Evolutionary conservation across 108 stramenopile genomes (phyloP), one percentile per base, ranked within the genome.

Genomic region (Cyclotella kingstonii): DNA sequence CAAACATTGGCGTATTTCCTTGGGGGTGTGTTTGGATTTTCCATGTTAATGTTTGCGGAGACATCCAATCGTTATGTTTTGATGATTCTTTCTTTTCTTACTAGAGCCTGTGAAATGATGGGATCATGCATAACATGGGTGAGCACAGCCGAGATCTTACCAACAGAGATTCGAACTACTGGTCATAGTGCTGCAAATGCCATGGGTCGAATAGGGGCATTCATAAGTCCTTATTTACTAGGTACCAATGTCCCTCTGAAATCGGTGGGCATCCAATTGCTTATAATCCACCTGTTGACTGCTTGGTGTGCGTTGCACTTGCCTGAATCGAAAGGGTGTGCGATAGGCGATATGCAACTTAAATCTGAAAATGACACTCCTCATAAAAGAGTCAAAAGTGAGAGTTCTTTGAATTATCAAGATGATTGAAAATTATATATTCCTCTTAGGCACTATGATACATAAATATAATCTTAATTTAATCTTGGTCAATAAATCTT

Each of bases 101-200:
- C 85, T 0, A 79, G 90, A 68, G 73, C 84, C 3, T 91, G 83
- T 61, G 81, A 84, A 68, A 91, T 91, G 90, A 46, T 65, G 8
- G 86, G 74, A 19, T 76, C 73, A 7, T 85, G 84, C 49, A 61
- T 64, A 0, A 80, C 86, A 30, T 91, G 90, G 90, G 81, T 87
- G 0, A 63, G 46, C 17, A 91, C 90, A 1, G 84, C 90, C 5
- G 90, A 91, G 62, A 80, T 91, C 27, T 70, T 85, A 5, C 72
- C 84, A 8, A 91, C 90, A 14, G 90, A 91, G 43, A 80, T 91
- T 44, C 76, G 90, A 27, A 80, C 77, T 1, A 83, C 87, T 2
- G 90, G 90, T 8, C 90, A 91, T 53, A 69, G 69, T 26, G 79
- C 82, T 19, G 84, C 90, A n/a, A 87, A 91, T 70, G 90, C 90